These are phyloP conservation scores for Starmerella vitae DNA, from an alignment of 805 yeast genomes.

Conservation along the genomic window DNA sequence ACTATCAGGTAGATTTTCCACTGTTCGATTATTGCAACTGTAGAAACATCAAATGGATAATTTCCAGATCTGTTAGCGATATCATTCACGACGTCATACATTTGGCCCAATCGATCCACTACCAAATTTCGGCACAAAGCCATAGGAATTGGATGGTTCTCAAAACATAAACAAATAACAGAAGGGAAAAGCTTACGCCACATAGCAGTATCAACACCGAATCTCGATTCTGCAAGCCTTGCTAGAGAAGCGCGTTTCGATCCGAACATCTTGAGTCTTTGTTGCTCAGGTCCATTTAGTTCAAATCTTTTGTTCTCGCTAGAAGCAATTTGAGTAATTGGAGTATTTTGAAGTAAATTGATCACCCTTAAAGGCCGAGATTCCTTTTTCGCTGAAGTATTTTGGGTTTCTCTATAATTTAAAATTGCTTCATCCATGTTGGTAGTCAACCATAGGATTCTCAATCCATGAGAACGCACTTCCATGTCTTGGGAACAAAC, in stretches of 20 bases:
- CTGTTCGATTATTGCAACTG: slow-evolving; percentile 48
- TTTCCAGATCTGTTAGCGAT: slow-evolving; percentile 19
- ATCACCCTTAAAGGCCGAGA: slow-evolving; percentile 31
- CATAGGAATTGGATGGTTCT: slow-evolving; percentile 78
- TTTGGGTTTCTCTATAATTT: slow-evolving; percentile 30
- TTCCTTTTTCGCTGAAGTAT: slow-evolving; percentile 9
- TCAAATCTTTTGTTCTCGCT: slow-evolving; percentile 34
- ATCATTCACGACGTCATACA: slow-evolving; percentile 32
- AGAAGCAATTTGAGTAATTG: slow-evolving; percentile 49
- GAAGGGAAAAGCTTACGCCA: slow-evolving; percentile 86
- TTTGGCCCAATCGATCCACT: slow-evolving; percentile 74
- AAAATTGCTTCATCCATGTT: slow-evolving; percentile 75
- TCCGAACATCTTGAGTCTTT: slow-evolving; percentile 50
- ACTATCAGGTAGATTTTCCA: slow-evolving; percentile 83
- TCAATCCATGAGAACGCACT: slow-evolving; percentile 60
- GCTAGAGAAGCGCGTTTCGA: slow-evolving; percentile 52
- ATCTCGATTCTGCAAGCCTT: slow-evolving; percentile 73
- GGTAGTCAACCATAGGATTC: slow-evolving; percentile 63
- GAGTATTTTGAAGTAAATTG: slow-evolving; percentile 59
- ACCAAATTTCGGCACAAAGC: slow-evolving; percentile 86
- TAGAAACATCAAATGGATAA: slow-evolving; percentile 16
- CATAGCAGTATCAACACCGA: slow-evolving; percentile 91
- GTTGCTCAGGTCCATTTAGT: slow-evolving; percentile 59
- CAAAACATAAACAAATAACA: slow-evolving; percentile 56
- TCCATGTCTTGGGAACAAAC: slow-evolving; percentile 74